A percentile compares a stretch with the other conserved stretches of the same genome.
Evolutionary conservation across 2,329 filamentous ascomycete genomes (phyloP).

Genomic region (Lasiodiplodia citricola): DNA sequence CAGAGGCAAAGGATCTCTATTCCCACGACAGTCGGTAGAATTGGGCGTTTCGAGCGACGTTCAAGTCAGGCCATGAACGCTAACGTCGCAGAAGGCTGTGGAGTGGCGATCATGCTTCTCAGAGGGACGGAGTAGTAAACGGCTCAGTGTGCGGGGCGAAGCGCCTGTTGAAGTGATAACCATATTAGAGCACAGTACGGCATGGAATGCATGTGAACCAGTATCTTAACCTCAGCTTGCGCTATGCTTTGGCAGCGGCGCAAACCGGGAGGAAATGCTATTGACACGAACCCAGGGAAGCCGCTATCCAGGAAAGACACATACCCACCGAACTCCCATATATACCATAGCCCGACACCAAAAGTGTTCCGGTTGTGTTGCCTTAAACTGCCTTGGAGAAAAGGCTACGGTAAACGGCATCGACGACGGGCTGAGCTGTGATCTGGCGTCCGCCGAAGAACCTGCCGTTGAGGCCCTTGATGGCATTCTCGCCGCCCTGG

Average conservation of each 20-base stretch:
- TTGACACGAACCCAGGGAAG: conserved; percentile 14
- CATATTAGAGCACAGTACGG: conserved; percentile 17
- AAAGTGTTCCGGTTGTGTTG: not conserved
- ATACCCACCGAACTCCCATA: conserved; percentile 20
- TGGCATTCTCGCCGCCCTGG: conserved; percentile 93
- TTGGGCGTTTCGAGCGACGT: not conserved
- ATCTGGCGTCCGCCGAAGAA: conserved; percentile 95
- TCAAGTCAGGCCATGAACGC: not conserved
- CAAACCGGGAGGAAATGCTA: not conserved
- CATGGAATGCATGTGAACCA: not conserved
- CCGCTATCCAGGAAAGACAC: conserved; percentile 23
- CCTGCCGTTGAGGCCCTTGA: conserved; percentile 95
- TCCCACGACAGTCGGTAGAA: not conserved
- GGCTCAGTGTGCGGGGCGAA: not conserved
- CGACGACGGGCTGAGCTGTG: conserved; percentile 92
- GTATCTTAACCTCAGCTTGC: conserved; percentile 7
- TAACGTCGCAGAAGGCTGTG: not conserved
- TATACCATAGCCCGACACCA: not conserved
- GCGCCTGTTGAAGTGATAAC: not conserved
- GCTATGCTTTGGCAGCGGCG: not conserved
- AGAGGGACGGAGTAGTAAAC: not conserved
- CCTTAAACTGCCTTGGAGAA: conserved; percentile 44
- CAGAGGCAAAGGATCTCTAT: not conserved
- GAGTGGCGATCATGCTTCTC: not conserved
- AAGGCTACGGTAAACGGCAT: conserved; percentile 95